Conservation (phyloP, 139 green algal species). For the Chlamydomonas eustigma region DNA sequence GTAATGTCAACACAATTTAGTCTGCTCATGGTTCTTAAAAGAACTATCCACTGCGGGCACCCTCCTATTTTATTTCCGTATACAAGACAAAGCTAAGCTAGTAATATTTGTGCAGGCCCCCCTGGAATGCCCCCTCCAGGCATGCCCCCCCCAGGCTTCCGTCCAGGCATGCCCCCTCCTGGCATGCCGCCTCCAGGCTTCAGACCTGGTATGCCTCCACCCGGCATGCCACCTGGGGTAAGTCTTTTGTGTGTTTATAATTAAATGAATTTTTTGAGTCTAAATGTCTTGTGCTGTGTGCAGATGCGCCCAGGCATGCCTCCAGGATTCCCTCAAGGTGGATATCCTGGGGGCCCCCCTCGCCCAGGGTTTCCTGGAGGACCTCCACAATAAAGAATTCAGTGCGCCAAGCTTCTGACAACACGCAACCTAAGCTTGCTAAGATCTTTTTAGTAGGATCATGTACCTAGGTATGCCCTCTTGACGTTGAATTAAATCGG, state of each 20-base stretch:
- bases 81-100: no score
- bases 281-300: not conserved
- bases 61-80: no score
- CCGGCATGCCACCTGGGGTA: slow-evolving; percentile 27
- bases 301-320: slow-evolving; percentile 15
- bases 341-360: slow-evolving; percentile 15
- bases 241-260: not conserved
- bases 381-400: no score
- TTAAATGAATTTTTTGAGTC: not conserved
- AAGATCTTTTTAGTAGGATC: not conserved
- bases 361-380: slow-evolving; percentile 13
- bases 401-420: no score
- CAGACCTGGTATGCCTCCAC: slow-evolving; percentile 26
- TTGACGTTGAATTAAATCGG: not conserved
- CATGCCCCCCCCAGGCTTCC: slow-evolving; percentile 36
- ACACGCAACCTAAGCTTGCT: no score
- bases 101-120: no score
- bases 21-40: not conserved
- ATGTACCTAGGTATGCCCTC: not conserved
- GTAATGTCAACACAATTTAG: not conserved
- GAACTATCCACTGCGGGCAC: not conserved
- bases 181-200: slow-evolving; percentile 29
- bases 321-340: slow-evolving; percentile 18
- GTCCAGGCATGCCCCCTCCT: slow-evolving; percentile 42
- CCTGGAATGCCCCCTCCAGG: slow-evolving; percentile 25